Evolutionary conservation across 1,284 basidiomycete genomes (phyloP), one percentile per base, ranked within the genome.

Genomic region (Pisolithus thermaeus): DNA sequence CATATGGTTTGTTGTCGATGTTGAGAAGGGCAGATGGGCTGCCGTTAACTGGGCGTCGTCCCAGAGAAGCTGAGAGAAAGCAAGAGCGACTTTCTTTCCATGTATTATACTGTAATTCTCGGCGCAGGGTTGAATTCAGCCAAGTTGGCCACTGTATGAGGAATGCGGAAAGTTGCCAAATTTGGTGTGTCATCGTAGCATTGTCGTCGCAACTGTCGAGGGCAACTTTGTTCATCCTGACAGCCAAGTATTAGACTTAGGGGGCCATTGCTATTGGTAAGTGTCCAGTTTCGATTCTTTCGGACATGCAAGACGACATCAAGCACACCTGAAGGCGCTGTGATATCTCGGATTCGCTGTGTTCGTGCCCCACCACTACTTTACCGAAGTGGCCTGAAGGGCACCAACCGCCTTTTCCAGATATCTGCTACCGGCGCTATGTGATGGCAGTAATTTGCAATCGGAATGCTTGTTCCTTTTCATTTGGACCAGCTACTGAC

Each of bases 1-100:
- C 6, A 87, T 91, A 52, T 87, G 89, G 77, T 83, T 87, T 61
- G 78, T 72, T 14, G 83, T 91, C 18, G 83, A 91, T 64, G 75
- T 90, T 1, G 71, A 76, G 55, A 84, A 81, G 60, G 87, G 87
- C 8, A 70, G 84, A 48, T 70, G 74, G 20, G 84, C 88, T 61
- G 88, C 86, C 2, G 75, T 80, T 27, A 67, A 59, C 18, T 86
- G 84, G 83, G 82, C 81, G 12, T 71, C 75, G 37, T 63, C 64
- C 14, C 58, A 64, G 58, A 67, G 57, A 22, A 25, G 22, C 9
- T 30, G 7, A 28, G 45, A 61, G 49, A 41, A 8, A 30, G 7
- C 11, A 9, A 30, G 9, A 11, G 28, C 11, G 2, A 11, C 2
- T 30, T 30, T 30, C 11, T 11, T 30, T 30, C 0, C 8, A 11